Conservation (phyloP, 805 yeast species). For the Komagataella pseudopastoris region DNA sequence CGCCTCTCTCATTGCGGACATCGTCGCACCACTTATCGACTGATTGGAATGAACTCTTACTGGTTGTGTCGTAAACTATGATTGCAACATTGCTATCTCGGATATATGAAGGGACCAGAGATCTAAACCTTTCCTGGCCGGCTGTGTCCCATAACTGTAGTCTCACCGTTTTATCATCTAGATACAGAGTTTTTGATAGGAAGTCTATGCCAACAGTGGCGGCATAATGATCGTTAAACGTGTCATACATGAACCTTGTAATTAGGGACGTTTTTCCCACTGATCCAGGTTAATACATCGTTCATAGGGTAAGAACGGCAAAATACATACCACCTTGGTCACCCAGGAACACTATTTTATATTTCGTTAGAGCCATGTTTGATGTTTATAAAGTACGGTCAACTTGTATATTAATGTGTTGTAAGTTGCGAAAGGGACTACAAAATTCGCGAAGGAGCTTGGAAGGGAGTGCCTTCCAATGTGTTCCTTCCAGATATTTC, state of each 20-base stretch:
- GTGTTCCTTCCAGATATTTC: neutral
- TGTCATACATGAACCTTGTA: constrained; percentile 96
- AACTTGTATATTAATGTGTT: neutral
- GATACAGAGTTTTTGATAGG: constrained; percentile 85
- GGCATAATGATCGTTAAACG: constrained; percentile 90
- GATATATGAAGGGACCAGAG: constrained; percentile 89
- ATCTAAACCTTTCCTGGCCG: constrained; percentile 92
- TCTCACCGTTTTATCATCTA: constrained; percentile 91
- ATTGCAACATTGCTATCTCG: constrained; percentile 97
- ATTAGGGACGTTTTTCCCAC: constrained; percentile 95
- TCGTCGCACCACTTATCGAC: constrained; percentile 90
- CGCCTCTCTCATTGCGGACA: constrained; percentile 85
- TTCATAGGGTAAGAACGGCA: neutral
- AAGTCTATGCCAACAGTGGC: constrained; percentile 98
- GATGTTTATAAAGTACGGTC: constrained; percentile 8
- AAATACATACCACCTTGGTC: constrained; percentile 65
- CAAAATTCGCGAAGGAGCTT: neutral
- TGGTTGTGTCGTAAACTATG: constrained; percentile 87
- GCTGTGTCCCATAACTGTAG: constrained; percentile 97
- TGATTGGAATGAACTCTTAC: constrained; percentile 69
- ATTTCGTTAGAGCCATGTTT: constrained; percentile 32
- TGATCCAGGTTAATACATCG: constrained; percentile 4
- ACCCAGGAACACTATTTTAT: constrained; percentile 91
- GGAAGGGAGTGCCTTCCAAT: neutral
- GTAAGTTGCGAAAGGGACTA: neutral